These are phyloP conservation scores for Fraxinus sp. DNA, from an alignment of 305 asterid species.

Conservation along the genomic window DNA sequence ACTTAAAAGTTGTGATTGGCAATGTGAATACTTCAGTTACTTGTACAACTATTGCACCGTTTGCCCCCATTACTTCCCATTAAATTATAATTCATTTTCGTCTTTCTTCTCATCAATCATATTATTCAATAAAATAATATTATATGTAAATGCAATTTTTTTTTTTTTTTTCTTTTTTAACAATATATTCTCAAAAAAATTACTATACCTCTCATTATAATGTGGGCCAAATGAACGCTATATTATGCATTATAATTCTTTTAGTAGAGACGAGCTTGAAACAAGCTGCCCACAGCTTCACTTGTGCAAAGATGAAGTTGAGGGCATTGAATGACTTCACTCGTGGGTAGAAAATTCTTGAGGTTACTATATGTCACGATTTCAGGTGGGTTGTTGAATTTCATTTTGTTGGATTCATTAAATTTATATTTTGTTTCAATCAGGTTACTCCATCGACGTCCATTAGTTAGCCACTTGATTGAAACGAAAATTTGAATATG, in stretches of 20 bases:
- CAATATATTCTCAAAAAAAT: too few species aligned
- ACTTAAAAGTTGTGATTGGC: background rate
- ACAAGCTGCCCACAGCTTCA: background rate
- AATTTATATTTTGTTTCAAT: background rate
- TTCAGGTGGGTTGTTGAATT: background rate
- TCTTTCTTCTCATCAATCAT: too few species aligned
- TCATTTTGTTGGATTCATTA: background rate
- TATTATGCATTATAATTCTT: background rate
- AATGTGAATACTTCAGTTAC: too few species aligned
- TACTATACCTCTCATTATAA: too few species aligned
- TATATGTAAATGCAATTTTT: too few species aligned
- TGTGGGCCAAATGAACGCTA: too few species aligned
- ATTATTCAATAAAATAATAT: too few species aligned
- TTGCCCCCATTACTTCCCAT: too few species aligned
- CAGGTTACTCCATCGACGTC: background rate
- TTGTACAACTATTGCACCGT: too few species aligned
- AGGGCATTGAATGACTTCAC: background rate
- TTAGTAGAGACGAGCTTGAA: background rate
- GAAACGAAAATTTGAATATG: too few species aligned
- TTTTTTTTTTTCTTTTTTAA: too few species aligned
- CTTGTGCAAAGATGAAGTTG: background rate
- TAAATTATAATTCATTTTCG: too few species aligned
- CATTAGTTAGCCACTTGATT: background rate
- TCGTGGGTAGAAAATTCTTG: background rate
- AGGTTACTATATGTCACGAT: background rate